Evolutionary conservation across 2,329 filamentous ascomycete genomes (phyloP), one percentile per base, ranked within the genome.

Genomic region (Biscogniauxia marginata): DNA sequence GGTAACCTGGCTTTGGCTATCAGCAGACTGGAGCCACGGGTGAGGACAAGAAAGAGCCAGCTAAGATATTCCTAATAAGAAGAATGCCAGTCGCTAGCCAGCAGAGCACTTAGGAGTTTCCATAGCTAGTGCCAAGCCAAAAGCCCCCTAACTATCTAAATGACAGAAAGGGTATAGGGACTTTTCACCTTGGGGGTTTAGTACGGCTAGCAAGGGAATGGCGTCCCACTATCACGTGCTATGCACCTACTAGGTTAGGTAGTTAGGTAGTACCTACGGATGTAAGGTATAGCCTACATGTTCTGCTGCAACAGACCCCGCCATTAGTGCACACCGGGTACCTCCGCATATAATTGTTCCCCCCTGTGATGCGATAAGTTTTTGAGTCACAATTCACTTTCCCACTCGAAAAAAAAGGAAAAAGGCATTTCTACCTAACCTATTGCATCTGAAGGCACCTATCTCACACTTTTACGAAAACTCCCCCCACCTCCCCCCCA

Each of bases 401-500:
- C n/a, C 16, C 5, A 39, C 13, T 16, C 11, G n/a, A 39, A 39
- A 2, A 7, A 39, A 39, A 39, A 39, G 5, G n/a, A 39, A 39
- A 39, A 39, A 30, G 7, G 25, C 6, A 39, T 39, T 39, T 39
- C 30, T 39, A 39, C 30, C 30, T 39, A 39, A 39, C n/a, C 13
- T 39, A 2, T 39, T 39, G 30, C 30, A n/a, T 39, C 30, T 6
- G 13, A 39, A 39, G 30, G 13, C 11, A 16, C 30, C n/a, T 39
- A 49, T 34, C 49, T 34, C 49, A 39, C 43, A 25, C 46, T 13
- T 46, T n/a, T 16, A 21, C 43, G 18, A n/a, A 45, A 16, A 8
- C 19, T 22, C 25, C 22, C 22, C 46, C 48, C 48, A 53, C 51
- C n/a, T n/a, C n/a, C n/a, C n/a, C n/a, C n/a, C n/a, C n/a, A n/a